Evolutionary conservation across 2,329 filamentous ascomycete genomes (phyloP), one percentile per base, ranked within the genome.

Genomic region (Ambrosiella beaveri): DNA sequence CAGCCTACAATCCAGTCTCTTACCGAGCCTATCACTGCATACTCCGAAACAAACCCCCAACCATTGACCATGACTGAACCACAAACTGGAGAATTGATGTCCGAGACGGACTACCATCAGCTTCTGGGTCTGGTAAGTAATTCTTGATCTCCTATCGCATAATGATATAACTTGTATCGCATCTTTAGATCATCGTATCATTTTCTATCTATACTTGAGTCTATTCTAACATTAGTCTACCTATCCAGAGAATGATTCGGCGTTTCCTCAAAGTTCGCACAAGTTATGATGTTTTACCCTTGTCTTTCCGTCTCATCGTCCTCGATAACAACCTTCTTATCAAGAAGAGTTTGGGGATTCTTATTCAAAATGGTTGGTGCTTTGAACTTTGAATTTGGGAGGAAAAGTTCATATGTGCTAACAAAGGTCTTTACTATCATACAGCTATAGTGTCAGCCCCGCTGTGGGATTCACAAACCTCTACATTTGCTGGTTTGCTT

Each of bases 181-280:
- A 27, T 27, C 27, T 27, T 27, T 4, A 27, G 27, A 27, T 27
- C 27, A 27, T 27, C 27, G 2, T 27, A 27, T 27, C 27, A 27
- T 27, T 27, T 27, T 27, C 3, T 27, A 27, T 27, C 27, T 27
- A 27, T 27, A 27, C 27, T 27, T 27, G 27, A 17, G 8, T 7
- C 11, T 12, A 47, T 47, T 15, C 44, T 47, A 17, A 47, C 44
- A n/a, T n/a, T 47, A 17, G 8, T 37, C 19, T 51, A 19, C 38
- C 35, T 40, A 58, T 56, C 63, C 71, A 95, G 90, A 84, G 84
- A 75, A 85, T 86, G 62, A 90, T 97, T 66, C 86, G 93, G 71
- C 87, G 95, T 65, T 98, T 98, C 73, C 82, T 98, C 68, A 95
- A 90, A 71, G 85, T 94, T 65, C 85, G 93, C 67, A 97, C 88